Evolutionary conservation across 2,329 filamentous ascomycete genomes (phyloP).

Genomic region (Penicillium italicum): DNA sequence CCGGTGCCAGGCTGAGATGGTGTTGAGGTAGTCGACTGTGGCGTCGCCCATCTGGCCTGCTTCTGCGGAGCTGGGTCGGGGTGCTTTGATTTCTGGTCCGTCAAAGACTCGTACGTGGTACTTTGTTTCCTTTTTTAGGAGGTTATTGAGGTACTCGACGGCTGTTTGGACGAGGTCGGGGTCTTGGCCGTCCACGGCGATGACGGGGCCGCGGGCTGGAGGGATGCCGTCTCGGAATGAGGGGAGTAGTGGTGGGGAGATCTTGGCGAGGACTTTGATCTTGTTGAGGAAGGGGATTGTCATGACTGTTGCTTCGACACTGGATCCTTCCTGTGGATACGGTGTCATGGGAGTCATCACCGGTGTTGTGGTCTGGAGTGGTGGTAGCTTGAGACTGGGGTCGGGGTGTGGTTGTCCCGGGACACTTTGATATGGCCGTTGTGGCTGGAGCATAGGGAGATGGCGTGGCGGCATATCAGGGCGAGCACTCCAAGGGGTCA

Average conservation of each 20-base stretch:
- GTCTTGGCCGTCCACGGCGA: conserved; percentile 77
- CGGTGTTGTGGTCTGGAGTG: conserved; percentile 46
- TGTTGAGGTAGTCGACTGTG: conserved; percentile 59
- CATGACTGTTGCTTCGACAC: conserved; percentile 68
- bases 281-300: conserved; percentile 71
- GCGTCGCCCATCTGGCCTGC: conserved; percentile 44
- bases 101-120: conserved; percentile 50
- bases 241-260: conserved; percentile 63
- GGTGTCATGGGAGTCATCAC: conserved; percentile 28
- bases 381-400: conserved; percentile 52
- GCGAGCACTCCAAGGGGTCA: conserved; percentile 45
- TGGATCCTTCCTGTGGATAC: conserved; percentile 41
- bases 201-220: conserved; percentile 67
- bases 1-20: conserved; percentile 70
- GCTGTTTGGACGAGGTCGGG: conserved; percentile 62
- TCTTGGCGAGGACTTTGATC: conserved; percentile 69
- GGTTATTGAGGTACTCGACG: conserved; percentile 58
- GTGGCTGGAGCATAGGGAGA: conserved; percentile 56
- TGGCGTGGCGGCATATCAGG: conserved; percentile 32
- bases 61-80: conserved; percentile 20
- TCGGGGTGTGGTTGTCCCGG: conserved; percentile 41
- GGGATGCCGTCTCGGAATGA: conserved; percentile 27
- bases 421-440: conserved; percentile 41
- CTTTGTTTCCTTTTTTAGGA: conserved; percentile 51
- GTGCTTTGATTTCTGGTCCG: conserved; percentile 38